Conservation (phyloP, 2,329 filamentous ascomycete species). For the Aspergillus sp. region DNA sequence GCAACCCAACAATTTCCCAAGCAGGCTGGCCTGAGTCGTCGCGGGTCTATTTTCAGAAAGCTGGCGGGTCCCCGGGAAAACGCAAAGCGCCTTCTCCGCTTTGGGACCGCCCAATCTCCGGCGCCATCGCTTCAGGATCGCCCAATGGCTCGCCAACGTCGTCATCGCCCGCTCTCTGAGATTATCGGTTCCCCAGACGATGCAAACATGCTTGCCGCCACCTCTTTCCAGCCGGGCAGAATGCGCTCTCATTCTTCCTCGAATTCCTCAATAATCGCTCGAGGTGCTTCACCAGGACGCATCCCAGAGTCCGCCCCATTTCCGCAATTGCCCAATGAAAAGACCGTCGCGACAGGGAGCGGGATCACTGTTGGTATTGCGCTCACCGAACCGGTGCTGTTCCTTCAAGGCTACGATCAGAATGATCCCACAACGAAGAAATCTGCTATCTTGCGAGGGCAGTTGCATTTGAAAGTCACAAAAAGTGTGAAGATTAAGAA, state of each 20-base stretch:
- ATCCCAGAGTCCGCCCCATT: conserved; percentile 36
- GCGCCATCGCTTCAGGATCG: conserved; percentile 29
- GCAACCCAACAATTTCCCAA: conserved; percentile 32
- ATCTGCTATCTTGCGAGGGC: conserved; percentile 84
- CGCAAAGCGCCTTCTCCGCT: conserved; percentile 52
- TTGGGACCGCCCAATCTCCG: conserved; percentile 37
- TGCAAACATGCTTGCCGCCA: conserved; percentile 37
- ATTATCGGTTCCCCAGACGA: conserved; percentile 40
- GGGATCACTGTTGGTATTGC: conserved; percentile 53
- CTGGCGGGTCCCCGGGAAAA: conserved; percentile 52
- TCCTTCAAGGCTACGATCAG: conserved; percentile 54
- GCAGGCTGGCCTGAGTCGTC: conserved; percentile 28
- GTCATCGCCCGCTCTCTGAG: conserved; percentile 40
- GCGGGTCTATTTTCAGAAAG: conserved; percentile 41
- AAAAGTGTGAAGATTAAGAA: conserved; percentile 94
- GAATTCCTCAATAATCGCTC: conserved; percentile 31
- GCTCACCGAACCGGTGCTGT: conserved; percentile 54
- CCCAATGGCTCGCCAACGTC: conserved; percentile 31
- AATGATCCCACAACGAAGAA: conserved; percentile 61
- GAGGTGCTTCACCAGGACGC: conserved; percentile 27
- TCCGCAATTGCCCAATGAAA: conserved; percentile 49
- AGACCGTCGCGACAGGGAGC: conserved; percentile 53
- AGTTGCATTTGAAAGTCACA: conserved; percentile 76
- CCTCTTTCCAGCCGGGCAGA: conserved; percentile 25
- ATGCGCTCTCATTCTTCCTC: conserved; percentile 37